Percentiles rank a stretch among this genome's conserved stretches.
Evolutionary conservation across 768 basidiomycete genomes (phyloP).

Genomic region (Rhodotorula diobovata): DNA sequence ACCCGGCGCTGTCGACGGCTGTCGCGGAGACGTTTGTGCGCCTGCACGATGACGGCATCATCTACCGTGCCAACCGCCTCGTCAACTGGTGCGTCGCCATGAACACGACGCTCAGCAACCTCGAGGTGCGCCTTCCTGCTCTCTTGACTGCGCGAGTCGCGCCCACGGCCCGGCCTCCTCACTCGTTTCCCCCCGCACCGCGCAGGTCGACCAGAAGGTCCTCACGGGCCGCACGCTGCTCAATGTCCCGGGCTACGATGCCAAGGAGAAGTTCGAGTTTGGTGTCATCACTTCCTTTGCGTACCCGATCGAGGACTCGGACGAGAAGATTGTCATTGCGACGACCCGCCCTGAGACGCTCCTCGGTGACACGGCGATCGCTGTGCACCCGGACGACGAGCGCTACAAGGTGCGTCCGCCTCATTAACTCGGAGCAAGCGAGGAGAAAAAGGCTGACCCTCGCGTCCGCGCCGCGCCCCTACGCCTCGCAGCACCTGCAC

Average conservation of each 20-base stretch:
- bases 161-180: neutral
- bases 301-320: constrained; percentile 81
- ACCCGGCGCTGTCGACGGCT: constrained; percentile 75
- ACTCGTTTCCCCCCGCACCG: constrained; percentile 42
- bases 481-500: constrained; percentile 73
- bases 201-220: constrained; percentile 84
- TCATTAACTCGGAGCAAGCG: neutral
- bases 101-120: constrained; percentile 95
- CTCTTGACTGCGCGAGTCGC: too few relatives aligned
- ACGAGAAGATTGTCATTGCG: constrained; percentile 85
- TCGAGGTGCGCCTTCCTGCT: constrained; percentile 61
- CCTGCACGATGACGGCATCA: constrained; percentile 80
- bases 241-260: constrained; percentile 87
- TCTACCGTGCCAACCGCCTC: constrained; percentile 92
- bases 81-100: constrained; percentile 97
- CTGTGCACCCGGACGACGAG: constrained; percentile 87
- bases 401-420: constrained; percentile 66
- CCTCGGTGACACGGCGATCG: constrained; percentile 95
- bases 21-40: constrained; percentile 87
- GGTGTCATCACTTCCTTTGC: constrained; percentile 95
- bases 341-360: constrained; percentile 98
- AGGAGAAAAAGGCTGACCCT: neutral
- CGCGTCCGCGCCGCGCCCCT: constrained; percentile 40
- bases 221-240: constrained; percentile 77
- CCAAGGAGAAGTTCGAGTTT: constrained; percentile 94